Percentiles rank a stretch among this genome's conserved stretches.
Conservation (phyloP, 2,329 filamentous ascomycete genomes). For the Penicillium sp. region DNA sequence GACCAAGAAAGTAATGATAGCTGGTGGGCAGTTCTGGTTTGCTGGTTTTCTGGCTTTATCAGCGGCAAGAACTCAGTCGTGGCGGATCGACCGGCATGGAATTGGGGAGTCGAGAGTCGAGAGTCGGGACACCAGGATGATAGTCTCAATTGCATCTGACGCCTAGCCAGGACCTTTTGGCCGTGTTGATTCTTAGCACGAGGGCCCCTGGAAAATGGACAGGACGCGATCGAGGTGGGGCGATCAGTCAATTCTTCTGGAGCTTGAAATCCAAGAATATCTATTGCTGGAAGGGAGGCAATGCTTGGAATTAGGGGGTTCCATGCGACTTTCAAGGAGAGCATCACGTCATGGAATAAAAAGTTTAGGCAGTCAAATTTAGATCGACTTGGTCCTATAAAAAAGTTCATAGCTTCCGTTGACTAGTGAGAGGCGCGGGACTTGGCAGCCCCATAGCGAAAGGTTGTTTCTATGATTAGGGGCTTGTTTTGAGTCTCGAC, state of each 20-base stretch:
- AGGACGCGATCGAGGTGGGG: conserved; percentile 5
- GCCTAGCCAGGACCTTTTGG: background rate
- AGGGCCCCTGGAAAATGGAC: background rate
- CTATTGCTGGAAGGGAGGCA: background rate
- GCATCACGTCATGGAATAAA: background rate
- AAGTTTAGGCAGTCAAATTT: background rate
- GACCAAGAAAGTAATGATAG: conserved; percentile 15
- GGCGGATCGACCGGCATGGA: background rate
- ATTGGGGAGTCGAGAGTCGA: no score
- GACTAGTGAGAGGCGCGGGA: background rate
- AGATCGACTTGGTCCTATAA: background rate
- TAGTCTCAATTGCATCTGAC: background rate
- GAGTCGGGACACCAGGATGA: background rate
- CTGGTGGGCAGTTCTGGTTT: conserved; percentile 4
- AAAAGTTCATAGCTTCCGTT: no score
- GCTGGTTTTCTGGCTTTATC: background rate
- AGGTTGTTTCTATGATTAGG: background rate
- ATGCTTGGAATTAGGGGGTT: conserved; percentile 22
- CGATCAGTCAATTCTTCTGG: conserved; percentile 6
- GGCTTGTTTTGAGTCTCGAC: background rate
- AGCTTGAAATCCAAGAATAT: background rate
- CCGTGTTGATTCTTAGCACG: background rate
- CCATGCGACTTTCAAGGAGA: background rate
- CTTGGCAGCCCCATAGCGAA: background rate
- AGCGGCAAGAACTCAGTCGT: background rate